phyloP scores from a whole-genome alignment of 768 basidiomycete genomes.

The Chlorophyllum brunneum region DNA sequence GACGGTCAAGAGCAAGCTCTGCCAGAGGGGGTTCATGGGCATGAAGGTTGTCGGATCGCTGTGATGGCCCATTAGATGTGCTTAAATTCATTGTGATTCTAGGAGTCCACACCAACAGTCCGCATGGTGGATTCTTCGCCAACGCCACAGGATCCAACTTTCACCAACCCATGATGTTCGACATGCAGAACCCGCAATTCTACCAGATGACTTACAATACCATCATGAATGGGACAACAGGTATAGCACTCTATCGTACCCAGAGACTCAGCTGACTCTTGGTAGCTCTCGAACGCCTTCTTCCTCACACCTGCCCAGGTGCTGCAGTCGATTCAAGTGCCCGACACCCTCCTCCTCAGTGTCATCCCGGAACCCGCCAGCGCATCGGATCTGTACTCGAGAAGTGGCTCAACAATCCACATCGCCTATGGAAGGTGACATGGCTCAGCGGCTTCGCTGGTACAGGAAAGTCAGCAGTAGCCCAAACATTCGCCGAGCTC shows the following conservation, averaged over 20 bases:
- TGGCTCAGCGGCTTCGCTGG: constrained; percentile 12
- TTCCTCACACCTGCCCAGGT: not conserved
- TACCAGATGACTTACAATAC: not conserved
- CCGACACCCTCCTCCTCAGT: constrained; percentile 4
- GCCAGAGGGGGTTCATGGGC: no score
- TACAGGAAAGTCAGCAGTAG: constrained; percentile 11
- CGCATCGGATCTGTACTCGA: not conserved
- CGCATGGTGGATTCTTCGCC: not conserved
- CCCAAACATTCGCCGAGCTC: constrained; percentile 6
- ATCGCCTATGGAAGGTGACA: not conserved
- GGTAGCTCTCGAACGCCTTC: not conserved
- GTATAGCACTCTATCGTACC: not conserved
- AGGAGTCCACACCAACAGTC: no score
- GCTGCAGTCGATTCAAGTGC: not conserved
- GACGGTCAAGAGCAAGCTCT: no score
- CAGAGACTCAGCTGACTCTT: not conserved
- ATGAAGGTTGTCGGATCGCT: no score
- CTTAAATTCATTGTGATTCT: no score
- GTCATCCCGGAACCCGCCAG: constrained; percentile 1
- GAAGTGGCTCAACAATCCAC: not conserved
- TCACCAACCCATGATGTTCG: not conserved
- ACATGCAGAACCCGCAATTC: not conserved
- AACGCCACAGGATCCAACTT: not conserved
- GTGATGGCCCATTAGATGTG: no score
- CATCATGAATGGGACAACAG: not conserved